Conservation (phyloP, 1,284 basidiomycete genomes). For the Taiwanofungus camphoratus region DNA sequence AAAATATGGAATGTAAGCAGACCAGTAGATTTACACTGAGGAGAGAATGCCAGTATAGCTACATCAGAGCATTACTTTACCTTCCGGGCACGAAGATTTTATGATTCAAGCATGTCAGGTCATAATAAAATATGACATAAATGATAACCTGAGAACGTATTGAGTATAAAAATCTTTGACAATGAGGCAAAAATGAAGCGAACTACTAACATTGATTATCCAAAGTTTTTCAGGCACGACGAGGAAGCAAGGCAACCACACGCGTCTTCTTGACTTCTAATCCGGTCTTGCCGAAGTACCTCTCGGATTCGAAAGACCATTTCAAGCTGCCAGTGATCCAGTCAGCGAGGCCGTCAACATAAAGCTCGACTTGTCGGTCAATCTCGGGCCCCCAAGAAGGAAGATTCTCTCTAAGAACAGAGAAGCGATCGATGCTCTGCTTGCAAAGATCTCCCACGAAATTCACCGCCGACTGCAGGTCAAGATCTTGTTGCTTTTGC, state of each 20-base stretch:
- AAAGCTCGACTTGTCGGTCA: slow-evolving; percentile 30
- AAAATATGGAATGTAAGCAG: too few species aligned
- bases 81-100: too few species aligned
- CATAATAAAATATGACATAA: too few species aligned
- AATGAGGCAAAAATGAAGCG: slow-evolving; percentile 2
- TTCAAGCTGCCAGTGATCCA: slow-evolving; percentile 38
- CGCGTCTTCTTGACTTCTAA: slow-evolving; percentile 29
- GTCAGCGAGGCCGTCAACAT: slow-evolving; percentile 33
- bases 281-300: slow-evolving; percentile 36
- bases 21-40: too few species aligned
- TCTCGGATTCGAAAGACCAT: slow-evolving; percentile 37
- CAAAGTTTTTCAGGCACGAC: slow-evolving; percentile 10
- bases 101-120: too few species aligned
- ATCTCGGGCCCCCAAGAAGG: slow-evolving; percentile 34
- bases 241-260: slow-evolving; percentile 29
- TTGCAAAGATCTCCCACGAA: slow-evolving; percentile 36
- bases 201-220: background rate
- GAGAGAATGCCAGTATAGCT: too few species aligned
- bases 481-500: slow-evolving; percentile 29
- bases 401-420: slow-evolving; percentile 25
- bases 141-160: too few species aligned
- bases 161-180: background rate
- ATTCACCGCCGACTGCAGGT: slow-evolving; percentile 36
- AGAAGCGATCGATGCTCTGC: slow-evolving; percentile 32
- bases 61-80: too few species aligned